Evolutionary conservation across 352 stramenopile species (phyloP).

Genomic region (Globisporangium viniferum): DNA sequence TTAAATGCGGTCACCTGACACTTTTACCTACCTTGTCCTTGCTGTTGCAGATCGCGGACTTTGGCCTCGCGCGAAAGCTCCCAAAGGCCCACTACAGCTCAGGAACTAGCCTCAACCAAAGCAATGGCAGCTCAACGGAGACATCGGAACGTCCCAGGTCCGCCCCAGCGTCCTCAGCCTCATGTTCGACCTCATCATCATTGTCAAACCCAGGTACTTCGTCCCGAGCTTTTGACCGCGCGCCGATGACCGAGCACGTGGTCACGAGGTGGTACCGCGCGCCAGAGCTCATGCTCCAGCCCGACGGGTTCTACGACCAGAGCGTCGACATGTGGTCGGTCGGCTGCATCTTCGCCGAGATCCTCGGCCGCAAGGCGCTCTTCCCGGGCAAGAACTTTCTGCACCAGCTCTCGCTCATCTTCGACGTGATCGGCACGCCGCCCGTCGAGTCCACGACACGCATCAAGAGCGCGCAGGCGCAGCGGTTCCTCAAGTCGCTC

Average conservation of each 20-base stretch:
- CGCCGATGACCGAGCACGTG: slow-evolving; percentile 80
- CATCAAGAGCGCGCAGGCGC: slow-evolving; percentile 74
- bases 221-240: slow-evolving; percentile 17
- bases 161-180: slow-evolving; percentile 27
- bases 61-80: slow-evolving; percentile 66
- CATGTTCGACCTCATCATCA: not conserved
- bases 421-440: slow-evolving; percentile 69
- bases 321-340: slow-evolving; percentile 92
- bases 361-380: slow-evolving; percentile 66
- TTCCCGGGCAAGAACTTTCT: slow-evolving; percentile 83
- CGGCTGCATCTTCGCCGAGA: slow-evolving; percentile 80
- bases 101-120: slow-evolving; percentile 1
- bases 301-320: slow-evolving; percentile 82
- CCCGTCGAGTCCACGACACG: slow-evolving; percentile 33
- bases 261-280: slow-evolving; percentile 91
- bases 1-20: not conserved
- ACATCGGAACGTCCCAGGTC: slow-evolving; percentile 41
- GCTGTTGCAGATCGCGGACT: slow-evolving; percentile 54
- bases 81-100: slow-evolving; percentile 17
- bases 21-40: not conserved
- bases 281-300: slow-evolving; percentile 90
- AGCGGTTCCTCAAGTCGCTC: slow-evolving; percentile 65
- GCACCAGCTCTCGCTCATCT: slow-evolving; percentile 77
- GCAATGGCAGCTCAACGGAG: not conserved
- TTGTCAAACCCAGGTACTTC: not conserved